These are phyloP conservation scores for Candida sakaeoensis DNA, from an alignment of 805 yeast species.

Conservation along the genomic window DNA sequence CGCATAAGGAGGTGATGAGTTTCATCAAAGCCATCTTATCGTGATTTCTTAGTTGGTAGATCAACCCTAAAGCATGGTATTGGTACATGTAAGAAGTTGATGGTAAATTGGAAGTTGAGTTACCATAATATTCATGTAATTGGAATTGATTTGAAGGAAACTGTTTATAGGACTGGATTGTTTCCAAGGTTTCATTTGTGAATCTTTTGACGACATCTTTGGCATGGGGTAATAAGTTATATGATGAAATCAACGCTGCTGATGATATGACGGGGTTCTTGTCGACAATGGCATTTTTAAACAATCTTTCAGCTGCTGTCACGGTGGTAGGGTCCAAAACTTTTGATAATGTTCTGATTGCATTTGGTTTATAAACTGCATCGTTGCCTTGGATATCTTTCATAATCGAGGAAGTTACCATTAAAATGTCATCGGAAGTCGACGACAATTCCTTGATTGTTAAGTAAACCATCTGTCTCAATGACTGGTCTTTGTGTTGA, in stretches of 20 bases:
- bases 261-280: slow-evolving; percentile 82
- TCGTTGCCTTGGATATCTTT: slow-evolving; percentile 94
- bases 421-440: slow-evolving; percentile 87
- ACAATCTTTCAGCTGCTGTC: slow-evolving; percentile 86
- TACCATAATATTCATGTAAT: slow-evolving; percentile 54
- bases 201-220: slow-evolving; percentile 91
- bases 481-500: slow-evolving; percentile 82
- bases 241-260: slow-evolving; percentile 91
- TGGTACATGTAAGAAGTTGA: slow-evolving; percentile 80
- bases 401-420: slow-evolving; percentile 98
- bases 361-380: slow-evolving; percentile 84
- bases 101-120: slow-evolving; percentile 49
- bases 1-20: slow-evolving; percentile 73
- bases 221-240: slow-evolving; percentile 84
- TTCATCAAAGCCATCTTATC: slow-evolving; percentile 93
- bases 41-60: slow-evolving; percentile 82
- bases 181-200: slow-evolving; percentile 91
- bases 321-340: slow-evolving; percentile 89
- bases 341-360: slow-evolving; percentile 85
- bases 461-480: slow-evolving; percentile 90
- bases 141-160: slow-evolving; percentile 49
- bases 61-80: slow-evolving; percentile 90
- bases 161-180: slow-evolving; percentile 62
- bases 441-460: slow-evolving; percentile 88
- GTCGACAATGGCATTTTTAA: slow-evolving; percentile 91